These are phyloP conservation scores for Trichoderma brevicompactum DNA, from an alignment of 2,329 filamentous ascomycete species.

Conservation along the genomic window DNA sequence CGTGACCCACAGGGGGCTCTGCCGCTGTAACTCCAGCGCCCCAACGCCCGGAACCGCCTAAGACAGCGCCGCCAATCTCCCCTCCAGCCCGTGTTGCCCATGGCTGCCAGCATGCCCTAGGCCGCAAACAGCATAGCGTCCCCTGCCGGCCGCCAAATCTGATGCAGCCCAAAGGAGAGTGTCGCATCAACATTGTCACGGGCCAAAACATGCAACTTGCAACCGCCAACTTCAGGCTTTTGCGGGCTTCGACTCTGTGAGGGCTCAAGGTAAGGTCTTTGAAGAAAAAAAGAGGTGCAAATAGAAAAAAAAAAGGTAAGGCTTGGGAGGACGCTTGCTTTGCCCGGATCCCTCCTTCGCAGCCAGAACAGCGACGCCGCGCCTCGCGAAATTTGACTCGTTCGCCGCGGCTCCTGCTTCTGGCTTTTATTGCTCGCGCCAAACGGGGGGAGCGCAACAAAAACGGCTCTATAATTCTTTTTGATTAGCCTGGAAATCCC, in stretches of 20 bases:
- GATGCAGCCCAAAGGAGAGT: constrained; percentile 27
- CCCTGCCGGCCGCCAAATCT: constrained; percentile 20
- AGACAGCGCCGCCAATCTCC: not conserved
- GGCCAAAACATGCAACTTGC: constrained; percentile 37
- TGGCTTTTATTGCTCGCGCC: constrained; percentile 11
- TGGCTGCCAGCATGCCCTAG: constrained; percentile 37
- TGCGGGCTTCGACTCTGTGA: constrained; percentile 24
- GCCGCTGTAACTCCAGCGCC: constrained; percentile 20
- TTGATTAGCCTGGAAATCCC: not conserved
- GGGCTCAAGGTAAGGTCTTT: constrained; percentile 29
- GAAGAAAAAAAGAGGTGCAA: not conserved
- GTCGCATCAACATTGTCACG: constrained; percentile 36
- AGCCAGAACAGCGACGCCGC: constrained; percentile 24
- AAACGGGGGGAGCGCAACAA: constrained; percentile 2
- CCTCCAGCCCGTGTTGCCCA: constrained; percentile 38
- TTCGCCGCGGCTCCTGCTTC: constrained; percentile 19
- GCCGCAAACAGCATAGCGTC: constrained; percentile 22
- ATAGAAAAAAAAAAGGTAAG: not conserved
- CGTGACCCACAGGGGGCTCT: constrained; percentile 15
- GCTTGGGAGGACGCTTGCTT: not conserved
- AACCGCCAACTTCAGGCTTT: constrained; percentile 29
- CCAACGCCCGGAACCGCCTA: not conserved
- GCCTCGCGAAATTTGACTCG: constrained; percentile 25
- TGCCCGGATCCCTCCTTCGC: not conserved
- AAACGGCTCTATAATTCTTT: not conserved